Percentiles rank a stretch among this genome's conserved stretches.
These are phyloP conservation scores for Powellomyces hirtus DNA, from an alignment of 192 early-diverging fungal genomes.

Conservation along the genomic window DNA sequence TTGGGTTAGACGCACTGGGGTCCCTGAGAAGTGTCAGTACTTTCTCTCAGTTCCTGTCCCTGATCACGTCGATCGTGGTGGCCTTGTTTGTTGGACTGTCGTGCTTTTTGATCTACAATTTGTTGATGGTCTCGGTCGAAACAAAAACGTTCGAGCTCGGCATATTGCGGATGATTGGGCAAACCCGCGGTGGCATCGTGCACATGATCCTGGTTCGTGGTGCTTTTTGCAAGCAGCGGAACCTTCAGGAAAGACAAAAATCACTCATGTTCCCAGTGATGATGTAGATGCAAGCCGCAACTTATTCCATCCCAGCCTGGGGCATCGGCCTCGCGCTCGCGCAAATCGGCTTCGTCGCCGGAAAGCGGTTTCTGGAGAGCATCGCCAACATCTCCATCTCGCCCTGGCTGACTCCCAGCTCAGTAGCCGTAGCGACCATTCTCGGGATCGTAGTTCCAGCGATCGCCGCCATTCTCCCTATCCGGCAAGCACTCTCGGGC, in stretches of 20 bases:
- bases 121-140: constrained; percentile 40
- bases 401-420: not conserved
- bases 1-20: not conserved
- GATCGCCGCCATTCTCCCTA: constrained; percentile 24
- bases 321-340: constrained; percentile 12
- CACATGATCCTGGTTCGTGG: constrained; percentile 10
- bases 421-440: constrained; percentile 10
- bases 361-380: constrained; percentile 11
- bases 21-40: constrained; percentile 2
- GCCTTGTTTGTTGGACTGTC: constrained; percentile 27
- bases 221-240: not conserved
- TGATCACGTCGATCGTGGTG: constrained; percentile 32
- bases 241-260: not conserved
- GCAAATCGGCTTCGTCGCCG: constrained; percentile 10
- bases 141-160: constrained; percentile 33
- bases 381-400: constrained; percentile 19
- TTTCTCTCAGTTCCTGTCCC: constrained; percentile 29
- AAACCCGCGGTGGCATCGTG: constrained; percentile 14
- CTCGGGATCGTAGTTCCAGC: constrained; percentile 25
- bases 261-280: not conserved
- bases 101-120: constrained; percentile 33
- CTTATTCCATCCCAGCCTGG: constrained; percentile 31
- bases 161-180: constrained; percentile 35
- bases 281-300: constrained; percentile 28
- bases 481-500: constrained; percentile 17